Conservation (phyloP, 1,284 basidiomycete genomes). For the Grifola frondosa region DNA sequence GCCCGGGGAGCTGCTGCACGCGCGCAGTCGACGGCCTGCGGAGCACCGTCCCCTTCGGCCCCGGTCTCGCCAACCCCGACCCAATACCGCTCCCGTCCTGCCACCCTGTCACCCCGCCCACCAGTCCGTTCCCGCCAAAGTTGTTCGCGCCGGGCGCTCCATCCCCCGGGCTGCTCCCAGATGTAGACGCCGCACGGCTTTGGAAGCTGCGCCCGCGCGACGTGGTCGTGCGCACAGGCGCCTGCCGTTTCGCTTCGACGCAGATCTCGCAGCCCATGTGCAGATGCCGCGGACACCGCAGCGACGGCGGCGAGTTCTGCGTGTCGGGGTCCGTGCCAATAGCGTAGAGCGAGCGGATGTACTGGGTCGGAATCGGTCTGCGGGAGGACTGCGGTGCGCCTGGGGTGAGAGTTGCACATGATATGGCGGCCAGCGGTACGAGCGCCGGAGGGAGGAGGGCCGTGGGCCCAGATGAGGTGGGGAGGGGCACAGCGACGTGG, state of each 20-base stretch:
- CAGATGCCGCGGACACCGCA: constrained; percentile 71
- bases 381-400: constrained; percentile 12
- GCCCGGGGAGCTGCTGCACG: constrained; percentile 18
- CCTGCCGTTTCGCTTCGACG: constrained; percentile 49
- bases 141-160: constrained; percentile 7
- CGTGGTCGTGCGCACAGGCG: constrained; percentile 15
- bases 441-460: constrained; percentile 40
- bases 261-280: constrained; percentile 73
- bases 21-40: constrained; percentile 39
- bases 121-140: constrained; percentile 26
- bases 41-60: constrained; percentile 52
- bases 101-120: constrained; percentile 65
- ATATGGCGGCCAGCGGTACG: constrained; percentile 38
- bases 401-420: constrained; percentile 19
- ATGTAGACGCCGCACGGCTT: constrained; percentile 22
- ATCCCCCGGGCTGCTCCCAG: constrained; percentile 27
- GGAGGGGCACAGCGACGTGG: constrained; percentile 6
- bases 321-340: constrained; percentile 62
- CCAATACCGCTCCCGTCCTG: constrained; percentile 70
- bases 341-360: constrained; percentile 52
- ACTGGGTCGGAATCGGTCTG: constrained; percentile 37
- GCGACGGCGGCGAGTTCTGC: constrained; percentile 59
- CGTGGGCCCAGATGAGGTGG: constrained; percentile 17
- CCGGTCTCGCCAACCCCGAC: constrained; percentile 58
- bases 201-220: constrained; percentile 19